These are phyloP conservation scores for Pseudonitzschia delicatissima DNA, from an alignment of 108 stramenopile genomes.

Conservation along the genomic window DNA sequence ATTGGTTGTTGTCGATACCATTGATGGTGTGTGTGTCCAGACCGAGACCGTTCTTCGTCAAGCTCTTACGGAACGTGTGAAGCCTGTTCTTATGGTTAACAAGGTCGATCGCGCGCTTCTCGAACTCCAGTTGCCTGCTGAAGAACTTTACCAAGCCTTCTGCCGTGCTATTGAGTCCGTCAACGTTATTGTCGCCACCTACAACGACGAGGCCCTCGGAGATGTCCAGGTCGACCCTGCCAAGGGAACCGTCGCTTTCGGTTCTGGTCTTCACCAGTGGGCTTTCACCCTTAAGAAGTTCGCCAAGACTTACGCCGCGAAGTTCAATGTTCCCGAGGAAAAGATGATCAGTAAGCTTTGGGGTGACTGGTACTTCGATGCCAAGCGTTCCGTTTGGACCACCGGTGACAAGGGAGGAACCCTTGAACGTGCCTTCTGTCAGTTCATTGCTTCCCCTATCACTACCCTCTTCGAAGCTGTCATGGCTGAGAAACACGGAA, in stretches of 20 bases:
- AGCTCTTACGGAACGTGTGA: conserved; percentile 97
- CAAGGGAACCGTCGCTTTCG: conserved; percentile 99
- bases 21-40: conserved; percentile 99
- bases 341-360: conserved; percentile 99
- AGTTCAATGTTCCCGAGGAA: conserved; percentile 95
- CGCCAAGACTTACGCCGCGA: conserved; percentile 97
- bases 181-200: conserved; percentile 99
- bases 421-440: conserved; percentile 98
- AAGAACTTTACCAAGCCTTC: conserved; percentile 99
- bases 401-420: conserved; percentile 84
- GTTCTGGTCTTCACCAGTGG: conserved; percentile 99
- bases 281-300: conserved; percentile 99
- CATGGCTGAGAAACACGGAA: conserved; percentile 97
- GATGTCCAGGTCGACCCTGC: conserved; percentile 98
- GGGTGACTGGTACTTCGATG: conserved; percentile 98
- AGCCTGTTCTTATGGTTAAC: conserved; percentile 99
- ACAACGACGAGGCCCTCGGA: conserved; percentile 96
- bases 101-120: conserved; percentile 99
- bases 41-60: conserved; percentile 99
- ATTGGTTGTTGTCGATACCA: conserved; percentile 99
- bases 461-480: conserved; percentile 98
- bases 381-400: conserved; percentile 93
- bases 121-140: conserved; percentile 97
- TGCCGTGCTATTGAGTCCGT: conserved; percentile 99
- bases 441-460: conserved; percentile 99